Conservation (phyloP, 2,329 filamentous ascomycete genomes). For the Tolypocladium cylindrosporum region DNA sequence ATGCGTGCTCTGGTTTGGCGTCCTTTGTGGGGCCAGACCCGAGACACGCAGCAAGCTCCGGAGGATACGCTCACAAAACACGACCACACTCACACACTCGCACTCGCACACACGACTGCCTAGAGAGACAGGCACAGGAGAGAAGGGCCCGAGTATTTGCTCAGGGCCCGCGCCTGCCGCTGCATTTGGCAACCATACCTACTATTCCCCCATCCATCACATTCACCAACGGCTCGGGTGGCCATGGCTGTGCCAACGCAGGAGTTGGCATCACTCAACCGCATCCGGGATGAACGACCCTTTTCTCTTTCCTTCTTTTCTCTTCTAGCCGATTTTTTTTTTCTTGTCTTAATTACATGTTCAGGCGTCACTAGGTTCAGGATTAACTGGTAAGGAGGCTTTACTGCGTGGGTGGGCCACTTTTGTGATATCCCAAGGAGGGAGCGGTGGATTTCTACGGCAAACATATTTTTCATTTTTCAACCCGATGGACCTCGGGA, state of each 20-base stretch:
- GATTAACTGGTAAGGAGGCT: background rate
- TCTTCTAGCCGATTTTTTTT: background rate
- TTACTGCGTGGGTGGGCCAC: background rate
- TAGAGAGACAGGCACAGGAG: background rate
- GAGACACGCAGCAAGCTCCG: background rate
- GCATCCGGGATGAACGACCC: background rate
- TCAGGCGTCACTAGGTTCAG: background rate
- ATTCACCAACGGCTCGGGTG: background rate
- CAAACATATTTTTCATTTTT: background rate
- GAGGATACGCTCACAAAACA: background rate
- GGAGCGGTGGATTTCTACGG: background rate
- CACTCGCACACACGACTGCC: background rate
- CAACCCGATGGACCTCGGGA: background rate
- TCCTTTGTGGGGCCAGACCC: background rate
- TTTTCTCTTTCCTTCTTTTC: background rate
- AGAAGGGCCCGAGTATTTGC: background rate
- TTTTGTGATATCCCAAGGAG: constrained; percentile 3
- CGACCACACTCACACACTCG: background rate
- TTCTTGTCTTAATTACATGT: background rate
- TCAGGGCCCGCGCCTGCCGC: background rate
- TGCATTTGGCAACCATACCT: background rate
- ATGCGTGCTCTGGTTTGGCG: background rate
- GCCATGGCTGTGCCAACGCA: background rate
- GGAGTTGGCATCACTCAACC: background rate
- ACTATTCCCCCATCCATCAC: background rate